Base-by-base conservation (phyloP, 2,329 filamentous ascomycete genomes). In the Penicillium concentricum region DNA sequence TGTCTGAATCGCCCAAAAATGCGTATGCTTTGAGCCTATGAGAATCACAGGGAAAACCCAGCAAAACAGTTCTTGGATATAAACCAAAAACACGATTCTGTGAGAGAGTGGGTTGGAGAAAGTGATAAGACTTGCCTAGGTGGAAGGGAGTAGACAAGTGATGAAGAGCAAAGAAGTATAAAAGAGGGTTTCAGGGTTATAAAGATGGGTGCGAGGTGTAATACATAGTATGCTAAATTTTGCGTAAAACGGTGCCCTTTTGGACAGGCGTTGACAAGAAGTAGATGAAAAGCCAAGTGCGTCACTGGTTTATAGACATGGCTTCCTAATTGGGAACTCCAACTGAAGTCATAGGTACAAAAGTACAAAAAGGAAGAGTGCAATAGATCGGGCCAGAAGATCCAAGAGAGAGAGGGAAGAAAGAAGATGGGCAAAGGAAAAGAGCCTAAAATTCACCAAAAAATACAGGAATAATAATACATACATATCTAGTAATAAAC, bases 271-370 rank as follows among this genome's bases (percentile, higher is more conserved):
- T 48, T 47, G 37, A 28, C 44, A 61, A 10, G 51, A 42, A 51
- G 47, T 43, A 46, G 49, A 47, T 46, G 54, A 51, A 39, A 44
- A 39, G 41, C 50, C 50, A 54, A 41, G 46, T 61, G 61, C 63
- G 59, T 65, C 63, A 66, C 60, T 37, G 30, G 51, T 56, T 54
- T 47, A 61, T 57, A 59, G 57, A 53, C 58, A 56, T 61, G 41
- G 20, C 24, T 56, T 63, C 57, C 58, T 52, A 45, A 56, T 59
- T 51, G 49, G 56, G 61, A 24, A 43, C 44, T 59, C 61, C 18
- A 28, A 24, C 30, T 9, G n/a, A 37, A 26, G 43, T 30, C 28
- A 35, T 54, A 15, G n/a, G 38, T 44, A 35, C 53, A 45, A 45
- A 46, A 26, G 44, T 46, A 34, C 44, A 34, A 5, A 35, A 37